Evolutionary conservation across 805 yeast species (phyloP).

Genomic region (Brettanomyces sp.): DNA sequence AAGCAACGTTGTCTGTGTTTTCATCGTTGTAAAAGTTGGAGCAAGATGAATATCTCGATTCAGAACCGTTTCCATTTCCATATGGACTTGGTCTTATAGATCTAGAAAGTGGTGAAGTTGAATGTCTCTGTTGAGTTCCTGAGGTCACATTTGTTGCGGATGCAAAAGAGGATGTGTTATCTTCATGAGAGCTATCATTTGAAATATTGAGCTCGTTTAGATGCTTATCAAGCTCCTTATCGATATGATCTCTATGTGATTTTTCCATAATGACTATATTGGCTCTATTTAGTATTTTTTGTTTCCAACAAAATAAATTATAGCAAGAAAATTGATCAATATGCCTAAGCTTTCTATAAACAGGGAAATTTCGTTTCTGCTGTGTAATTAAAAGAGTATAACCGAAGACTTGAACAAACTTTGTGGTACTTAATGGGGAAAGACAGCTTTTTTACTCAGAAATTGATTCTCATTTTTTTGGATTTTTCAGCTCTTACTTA

Average conservation of each 20-base stretch:
- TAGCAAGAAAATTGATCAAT: too few species aligned
- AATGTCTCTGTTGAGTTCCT: slow-evolving; percentile 1
- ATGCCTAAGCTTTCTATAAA: too few species aligned
- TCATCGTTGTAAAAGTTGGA: slow-evolving; percentile 2
- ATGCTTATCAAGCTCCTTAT: slow-evolving; percentile 13
- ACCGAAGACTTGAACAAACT: too few species aligned
- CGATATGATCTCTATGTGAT: slow-evolving; percentile 13
- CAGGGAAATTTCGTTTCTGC: too few species aligned
- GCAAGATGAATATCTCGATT: not conserved
- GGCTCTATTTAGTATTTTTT: not conserved
- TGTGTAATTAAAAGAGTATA: too few species aligned
- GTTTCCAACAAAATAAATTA: too few species aligned
- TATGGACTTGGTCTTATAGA: slow-evolving; percentile 10
- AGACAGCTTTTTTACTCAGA: too few species aligned
- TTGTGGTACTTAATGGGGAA: too few species aligned
- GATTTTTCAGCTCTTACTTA: too few species aligned
- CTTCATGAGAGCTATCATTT: not conserved
- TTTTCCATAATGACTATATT: too few species aligned
- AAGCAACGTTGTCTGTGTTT: not conserved
- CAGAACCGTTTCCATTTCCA: not conserved
- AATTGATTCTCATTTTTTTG: too few species aligned
- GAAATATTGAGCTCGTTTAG: slow-evolving; percentile 5
- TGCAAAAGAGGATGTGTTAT: not conserved
- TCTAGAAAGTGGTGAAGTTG: slow-evolving; percentile 18
- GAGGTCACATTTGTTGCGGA: not conserved